Evolutionary conservation across 768 basidiomycete genomes (phyloP).

Genomic region (Hericium rajendrae): DNA sequence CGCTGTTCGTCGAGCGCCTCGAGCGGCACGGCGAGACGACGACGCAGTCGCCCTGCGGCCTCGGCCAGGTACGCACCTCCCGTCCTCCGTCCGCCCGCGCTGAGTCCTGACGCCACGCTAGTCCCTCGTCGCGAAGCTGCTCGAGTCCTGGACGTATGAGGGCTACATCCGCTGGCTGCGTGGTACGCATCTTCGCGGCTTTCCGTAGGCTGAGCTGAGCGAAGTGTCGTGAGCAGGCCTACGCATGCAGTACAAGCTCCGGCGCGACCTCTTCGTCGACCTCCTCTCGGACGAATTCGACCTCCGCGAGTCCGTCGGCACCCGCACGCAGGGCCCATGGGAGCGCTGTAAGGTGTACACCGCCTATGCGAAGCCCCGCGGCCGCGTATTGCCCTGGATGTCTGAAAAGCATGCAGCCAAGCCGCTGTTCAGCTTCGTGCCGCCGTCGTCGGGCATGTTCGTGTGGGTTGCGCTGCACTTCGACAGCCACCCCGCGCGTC

Average conservation of each 20-base stretch:
- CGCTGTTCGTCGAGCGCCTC: conserved; percentile 66
- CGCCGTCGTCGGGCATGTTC: conserved; percentile 82
- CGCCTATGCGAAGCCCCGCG: conserved; percentile 26
- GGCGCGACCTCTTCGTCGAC: conserved; percentile 60
- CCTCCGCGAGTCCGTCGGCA: conserved; percentile 28
- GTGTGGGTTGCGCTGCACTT: conserved; percentile 62
- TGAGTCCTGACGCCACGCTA: conserved; percentile 9
- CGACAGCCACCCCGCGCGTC: conserved; percentile 39
- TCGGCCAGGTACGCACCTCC: conserved; percentile 40
- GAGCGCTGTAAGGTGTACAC: conserved; percentile 34
- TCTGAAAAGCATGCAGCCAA: conserved; percentile 31
- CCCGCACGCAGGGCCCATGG: conserved; percentile 18
- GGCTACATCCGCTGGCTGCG: conserved; percentile 73
- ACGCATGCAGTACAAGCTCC: conserved; percentile 41
- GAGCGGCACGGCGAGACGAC: conserved; percentile 60
- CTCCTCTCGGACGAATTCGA: conserved; percentile 55
- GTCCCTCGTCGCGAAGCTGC: conserved; percentile 49
- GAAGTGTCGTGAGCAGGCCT: conserved; percentile 24
- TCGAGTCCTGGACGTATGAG: conserved; percentile 56
- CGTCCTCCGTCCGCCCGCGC: background rate
- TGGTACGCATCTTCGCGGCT: background rate
- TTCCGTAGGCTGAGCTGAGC: conserved; percentile 11
- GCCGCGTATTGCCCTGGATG: conserved; percentile 9
- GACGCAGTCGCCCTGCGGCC: conserved; percentile 64
- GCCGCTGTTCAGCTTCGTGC: conserved; percentile 56